A percentile compares a stretch with the other conserved stretches of the same genome.
phyloP scores from a whole-genome alignment of 371 early-diverging fungal genomes.

The Mucor lusitanicus region DNA sequence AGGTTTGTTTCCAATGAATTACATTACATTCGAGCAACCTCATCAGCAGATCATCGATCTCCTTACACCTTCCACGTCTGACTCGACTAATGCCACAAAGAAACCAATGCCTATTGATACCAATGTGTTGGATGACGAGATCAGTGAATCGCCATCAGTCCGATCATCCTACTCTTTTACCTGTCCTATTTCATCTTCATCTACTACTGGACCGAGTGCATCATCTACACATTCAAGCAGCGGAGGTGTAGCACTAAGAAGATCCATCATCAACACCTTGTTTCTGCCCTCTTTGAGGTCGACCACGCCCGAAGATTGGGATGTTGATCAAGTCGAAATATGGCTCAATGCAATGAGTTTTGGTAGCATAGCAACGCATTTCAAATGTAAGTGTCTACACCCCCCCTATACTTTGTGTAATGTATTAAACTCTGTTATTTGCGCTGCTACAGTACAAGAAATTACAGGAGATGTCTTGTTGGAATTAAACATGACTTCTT shows the following conservation, averaged over 20 bases:
- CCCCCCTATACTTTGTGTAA: not conserved
- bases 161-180: slow-evolving; percentile 11
- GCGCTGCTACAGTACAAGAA: slow-evolving; percentile 53
- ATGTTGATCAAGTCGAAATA: slow-evolving; percentile 58
- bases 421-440: not conserved
- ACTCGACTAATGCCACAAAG: not conserved
- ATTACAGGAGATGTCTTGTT: slow-evolving; percentile 72
- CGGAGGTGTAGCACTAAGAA: not conserved
- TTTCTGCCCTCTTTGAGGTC: slow-evolving; percentile 10
- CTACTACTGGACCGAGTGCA: not conserved
- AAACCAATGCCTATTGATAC: slow-evolving; percentile 1
- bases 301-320: slow-evolving; percentile 51
- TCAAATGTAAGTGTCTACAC: slow-evolving; percentile 49
- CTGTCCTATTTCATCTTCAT: not conserved
- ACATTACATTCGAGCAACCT: slow-evolving; percentile 72
- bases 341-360: slow-evolving; percentile 66
- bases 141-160: not conserved
- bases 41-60: slow-evolving; percentile 16
- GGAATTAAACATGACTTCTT: slow-evolving; percentile 59
- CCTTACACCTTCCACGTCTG: slow-evolving; percentile 15
- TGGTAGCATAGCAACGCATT: slow-evolving; percentile 48
- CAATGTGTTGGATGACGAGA: not conserved
- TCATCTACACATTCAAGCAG: not conserved
- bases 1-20: slow-evolving; percentile 75
- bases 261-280: slow-evolving; percentile 13